Base-by-base conservation (phyloP, 352 stramenopile genomes). In the Plasmopara muralis region DNA sequence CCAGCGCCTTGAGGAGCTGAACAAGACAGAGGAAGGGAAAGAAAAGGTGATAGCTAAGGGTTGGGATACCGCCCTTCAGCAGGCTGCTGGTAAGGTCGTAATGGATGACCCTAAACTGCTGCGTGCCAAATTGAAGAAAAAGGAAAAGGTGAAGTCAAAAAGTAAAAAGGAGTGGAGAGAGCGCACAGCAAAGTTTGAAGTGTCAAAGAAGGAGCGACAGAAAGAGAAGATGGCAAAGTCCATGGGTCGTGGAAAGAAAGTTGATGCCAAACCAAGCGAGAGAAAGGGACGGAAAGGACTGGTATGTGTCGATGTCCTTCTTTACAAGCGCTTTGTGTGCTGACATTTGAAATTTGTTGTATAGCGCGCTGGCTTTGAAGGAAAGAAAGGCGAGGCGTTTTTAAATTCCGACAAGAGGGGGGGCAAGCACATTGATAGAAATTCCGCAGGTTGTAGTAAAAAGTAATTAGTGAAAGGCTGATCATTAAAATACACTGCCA, bases 121-220 rank as follows among this genome's bases (percentile, higher is more conserved):
- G 47, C 72, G 77, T 34, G 78, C 78, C 35, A 88, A 90, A 62
- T 67, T 90, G 4, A 90, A 90, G 63, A 88, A 87, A 67, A 90
- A 90, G 67, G 77, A 87, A 53, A 90, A 90, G 60, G 40, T 66
- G 15, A 88, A 88, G 63, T 57, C 75, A 9, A 90, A 88, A 72
- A 90, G 80, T 43, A 47, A 65, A 40, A 90, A 90, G 63, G 74
- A 88, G 53, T 90, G 80, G 48, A 85, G 86, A 72, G 74, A 87
- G 53, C 75, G 75, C 41, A 75, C 66, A 13, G 53, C 73, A 30
- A 66, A 76, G 38, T 42, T 78, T 15, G 73, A 87, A 44, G 78
- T 86, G 33, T 55, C 66, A 14, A 82, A 84, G 66, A 87, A 89
- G 57, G 74, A 86, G 34, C 60, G 61, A 57, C 60, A 74, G 51